Percentiles rank a stretch among this genome's conserved stretches.
phyloP scores from a whole-genome alignment of 257 asterid genomes.

The Solanum pimpinellifolium region DNA sequence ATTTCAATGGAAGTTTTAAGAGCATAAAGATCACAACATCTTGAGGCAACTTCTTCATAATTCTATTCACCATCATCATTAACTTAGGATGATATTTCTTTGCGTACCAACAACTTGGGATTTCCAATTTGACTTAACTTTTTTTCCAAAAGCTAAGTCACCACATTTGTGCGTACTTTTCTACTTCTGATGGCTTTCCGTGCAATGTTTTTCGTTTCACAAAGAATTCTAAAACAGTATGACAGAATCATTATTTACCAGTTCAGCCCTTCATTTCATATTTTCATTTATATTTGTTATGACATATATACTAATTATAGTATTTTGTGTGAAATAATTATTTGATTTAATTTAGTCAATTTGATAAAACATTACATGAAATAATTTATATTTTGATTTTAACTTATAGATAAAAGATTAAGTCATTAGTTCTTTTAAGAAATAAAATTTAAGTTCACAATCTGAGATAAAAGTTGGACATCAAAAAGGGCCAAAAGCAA shows the following conservation, averaged over 20 bases:
- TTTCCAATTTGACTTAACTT: no score
- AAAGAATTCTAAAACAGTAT: background rate
- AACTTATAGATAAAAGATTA: no score
- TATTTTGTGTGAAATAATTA: no score
- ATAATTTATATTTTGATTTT: no score
- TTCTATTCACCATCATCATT: background rate
- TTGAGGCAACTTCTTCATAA: background rate
- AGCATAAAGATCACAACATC: background rate
- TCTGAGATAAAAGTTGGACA: background rate
- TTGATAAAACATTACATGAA: no score
- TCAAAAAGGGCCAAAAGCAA: no score
- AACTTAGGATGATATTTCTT: background rate
- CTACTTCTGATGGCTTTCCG: background rate
- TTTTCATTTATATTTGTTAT: no score
- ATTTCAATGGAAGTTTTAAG: background rate
- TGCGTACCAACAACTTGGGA: background rate
- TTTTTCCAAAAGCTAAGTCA: background rate
- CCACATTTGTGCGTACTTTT: background rate
- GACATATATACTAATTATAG: no score
- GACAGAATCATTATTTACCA: background rate
- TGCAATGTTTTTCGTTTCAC: background rate
- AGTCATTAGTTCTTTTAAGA: no score
- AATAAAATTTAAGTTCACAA: no score
- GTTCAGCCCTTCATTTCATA: background rate
- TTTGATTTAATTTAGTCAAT: no score